Evolutionary conservation across 192 early-diverging fungal species (phyloP).

Genomic region (Backusella tarrabulga): DNA sequence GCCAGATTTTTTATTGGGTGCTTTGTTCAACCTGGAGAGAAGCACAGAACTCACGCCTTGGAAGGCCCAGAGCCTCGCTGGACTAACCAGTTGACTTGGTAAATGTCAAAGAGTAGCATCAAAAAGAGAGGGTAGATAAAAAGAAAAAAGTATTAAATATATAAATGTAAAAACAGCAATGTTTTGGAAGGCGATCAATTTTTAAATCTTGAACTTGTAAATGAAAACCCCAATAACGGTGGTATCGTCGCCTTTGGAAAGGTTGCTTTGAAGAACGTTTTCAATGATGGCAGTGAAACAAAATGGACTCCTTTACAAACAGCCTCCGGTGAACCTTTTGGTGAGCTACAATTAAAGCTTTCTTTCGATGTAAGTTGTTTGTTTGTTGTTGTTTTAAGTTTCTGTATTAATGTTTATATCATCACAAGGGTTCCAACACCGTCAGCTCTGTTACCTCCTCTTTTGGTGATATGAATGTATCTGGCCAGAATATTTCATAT

Average conservation of each 20-base stretch:
- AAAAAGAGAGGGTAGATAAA: background rate
- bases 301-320: background rate
- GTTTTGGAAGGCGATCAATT: conserved; percentile 14
- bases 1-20: conserved; percentile 30
- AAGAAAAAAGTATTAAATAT: background rate
- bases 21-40: conserved; percentile 28
- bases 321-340: background rate
- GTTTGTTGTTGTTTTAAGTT: background rate
- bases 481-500: background rate
- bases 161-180: conserved; percentile 12
- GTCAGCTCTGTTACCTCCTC: conserved; percentile 4
- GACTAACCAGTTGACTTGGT: conserved; percentile 32
- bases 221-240: conserved; percentile 23
- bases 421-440: conserved; percentile 7
- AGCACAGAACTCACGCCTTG: conserved; percentile 33
- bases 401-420: background rate
- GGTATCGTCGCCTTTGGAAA: conserved; percentile 22
- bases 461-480: background rate
- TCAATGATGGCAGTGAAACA: conserved; percentile 10
- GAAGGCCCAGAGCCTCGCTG: conserved; percentile 24
- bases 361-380: conserved; percentile 14
- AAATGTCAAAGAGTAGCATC: background rate
- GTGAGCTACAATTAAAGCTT: conserved; percentile 2
- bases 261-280: conserved; percentile 3
- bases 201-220: conserved; percentile 33